phyloP scores from a whole-genome alignment of 2,329 filamentous ascomycete genomes.

The Thelonectria discophora region DNA sequence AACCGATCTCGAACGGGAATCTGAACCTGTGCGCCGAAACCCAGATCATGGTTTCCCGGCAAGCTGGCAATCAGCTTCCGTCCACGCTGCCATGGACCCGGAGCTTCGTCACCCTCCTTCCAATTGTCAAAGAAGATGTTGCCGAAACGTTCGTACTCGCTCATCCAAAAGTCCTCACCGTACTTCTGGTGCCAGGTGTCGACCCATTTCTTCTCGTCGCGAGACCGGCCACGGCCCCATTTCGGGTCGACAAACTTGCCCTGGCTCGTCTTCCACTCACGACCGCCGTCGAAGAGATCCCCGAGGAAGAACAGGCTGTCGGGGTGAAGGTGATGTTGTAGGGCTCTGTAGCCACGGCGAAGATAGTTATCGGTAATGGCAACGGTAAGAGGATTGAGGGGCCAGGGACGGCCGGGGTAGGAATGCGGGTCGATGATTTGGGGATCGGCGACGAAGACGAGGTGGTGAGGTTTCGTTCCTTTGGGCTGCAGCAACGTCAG shows the following conservation, averaged over 20 bases:
- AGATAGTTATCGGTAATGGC: slow-evolving; percentile 89
- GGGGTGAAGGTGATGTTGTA: slow-evolving; percentile 80
- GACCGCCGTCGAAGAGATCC: slow-evolving; percentile 93
- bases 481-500: slow-evolving; percentile 66
- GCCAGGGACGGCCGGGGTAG: slow-evolving; percentile 82
- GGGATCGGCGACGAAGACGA: slow-evolving; percentile 87
- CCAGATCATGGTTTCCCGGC: slow-evolving; percentile 94
- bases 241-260: slow-evolving; percentile 67
- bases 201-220: slow-evolving; percentile 62
- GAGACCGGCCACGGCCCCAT: slow-evolving; percentile 63
- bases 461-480: slow-evolving; percentile 80
- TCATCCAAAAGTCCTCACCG: slow-evolving; percentile 83
- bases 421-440: slow-evolving; percentile 94
- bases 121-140: slow-evolving; percentile 81
- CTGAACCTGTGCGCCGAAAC: slow-evolving; percentile 88
- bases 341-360: slow-evolving; percentile 78
- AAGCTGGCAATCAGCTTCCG: slow-evolving; percentile 84
- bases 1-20: slow-evolving; percentile 83
- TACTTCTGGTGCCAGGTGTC: slow-evolving; percentile 79
- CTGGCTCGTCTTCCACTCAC: slow-evolving; percentile 85
- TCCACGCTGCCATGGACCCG: slow-evolving; percentile 69
- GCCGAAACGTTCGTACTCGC: slow-evolving; percentile 87
- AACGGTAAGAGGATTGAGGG: slow-evolving; percentile 62
- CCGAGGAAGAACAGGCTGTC: slow-evolving; percentile 92
- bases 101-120: slow-evolving; percentile 63